Evolutionary conservation across 345 rosid genomes (phyloP).

Genomic region (Corchorus capsularis): DNA sequence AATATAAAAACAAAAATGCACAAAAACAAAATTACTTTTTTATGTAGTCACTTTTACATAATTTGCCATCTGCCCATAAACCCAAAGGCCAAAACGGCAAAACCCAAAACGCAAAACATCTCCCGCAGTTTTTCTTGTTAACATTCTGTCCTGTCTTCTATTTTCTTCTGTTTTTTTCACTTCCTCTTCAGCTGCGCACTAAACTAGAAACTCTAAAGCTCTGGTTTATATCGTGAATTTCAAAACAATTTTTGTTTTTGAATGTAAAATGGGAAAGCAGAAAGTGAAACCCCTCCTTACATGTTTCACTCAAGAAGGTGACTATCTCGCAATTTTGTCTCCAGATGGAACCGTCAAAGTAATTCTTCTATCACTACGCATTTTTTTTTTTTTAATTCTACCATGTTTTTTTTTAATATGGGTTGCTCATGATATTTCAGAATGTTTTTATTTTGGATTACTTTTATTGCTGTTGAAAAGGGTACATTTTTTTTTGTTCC

Average conservation of each 20-base stretch:
- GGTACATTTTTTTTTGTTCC: neutral
- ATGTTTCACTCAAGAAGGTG: constrained; percentile 41
- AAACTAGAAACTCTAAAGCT: neutral
- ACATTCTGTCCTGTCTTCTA: too few relatives aligned
- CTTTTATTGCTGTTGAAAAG: neutral
- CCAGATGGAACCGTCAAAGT: constrained; percentile 36
- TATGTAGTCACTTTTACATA: too few relatives aligned
- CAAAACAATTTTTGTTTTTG: neutral
- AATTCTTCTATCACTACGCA: neutral
- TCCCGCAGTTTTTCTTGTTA: neutral
- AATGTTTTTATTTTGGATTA: too few relatives aligned
- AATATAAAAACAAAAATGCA: too few relatives aligned
- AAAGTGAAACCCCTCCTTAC: constrained; percentile 42
- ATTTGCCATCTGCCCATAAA: too few relatives aligned
- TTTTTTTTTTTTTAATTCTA: neutral
- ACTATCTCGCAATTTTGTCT: constrained; percentile 34
- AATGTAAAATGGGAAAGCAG: constrained; percentile 40
- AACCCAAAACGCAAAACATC: neutral
- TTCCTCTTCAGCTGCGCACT: neutral
- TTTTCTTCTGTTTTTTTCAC: neutral
- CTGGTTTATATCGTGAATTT: neutral
- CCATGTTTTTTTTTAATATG: neutral
- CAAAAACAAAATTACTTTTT: too few relatives aligned
- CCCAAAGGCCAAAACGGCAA: too few relatives aligned
- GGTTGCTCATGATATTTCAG: neutral